Percentiles rank a stretch among this genome's conserved stretches.
Conservation (phyloP, 2,329 filamentous ascomycete genomes). For the Acrocalymma vagum region DNA sequence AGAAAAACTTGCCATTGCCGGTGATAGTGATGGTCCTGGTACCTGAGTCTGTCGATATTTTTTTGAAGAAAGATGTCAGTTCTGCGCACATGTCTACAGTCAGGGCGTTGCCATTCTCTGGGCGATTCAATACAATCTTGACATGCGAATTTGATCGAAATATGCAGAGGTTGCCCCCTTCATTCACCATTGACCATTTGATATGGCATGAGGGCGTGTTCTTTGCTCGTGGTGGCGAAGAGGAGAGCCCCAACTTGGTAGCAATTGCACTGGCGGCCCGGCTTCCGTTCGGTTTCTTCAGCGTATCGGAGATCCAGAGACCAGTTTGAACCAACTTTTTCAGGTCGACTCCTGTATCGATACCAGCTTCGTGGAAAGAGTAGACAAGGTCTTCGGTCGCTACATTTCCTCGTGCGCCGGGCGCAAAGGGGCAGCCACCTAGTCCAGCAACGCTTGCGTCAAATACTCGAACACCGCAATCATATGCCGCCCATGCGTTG, state of each 20-base stretch:
- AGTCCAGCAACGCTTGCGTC: slow-evolving; percentile 36
- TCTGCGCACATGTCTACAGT: slow-evolving; percentile 47
- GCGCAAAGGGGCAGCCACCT: slow-evolving; percentile 38
- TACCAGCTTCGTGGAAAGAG: slow-evolving; percentile 28
- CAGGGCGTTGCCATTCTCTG: slow-evolving; percentile 52
- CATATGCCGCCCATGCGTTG: slow-evolving; percentile 31
- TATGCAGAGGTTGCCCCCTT: slow-evolving; percentile 35
- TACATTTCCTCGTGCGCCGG: slow-evolving; percentile 35
- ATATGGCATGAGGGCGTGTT: neutral
- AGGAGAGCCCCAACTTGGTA: no score
- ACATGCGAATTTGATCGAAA: slow-evolving; percentile 39
- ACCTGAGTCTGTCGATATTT: slow-evolving; percentile 25
- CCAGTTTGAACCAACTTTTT: slow-evolving; percentile 23
- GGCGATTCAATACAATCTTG: slow-evolving; percentile 45
- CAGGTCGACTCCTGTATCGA: slow-evolving; percentile 32
- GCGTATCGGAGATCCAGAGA: slow-evolving; percentile 30
- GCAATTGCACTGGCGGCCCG: slow-evolving; percentile 27
- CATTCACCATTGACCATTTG: slow-evolving; percentile 6
- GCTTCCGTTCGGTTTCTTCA: slow-evolving; percentile 26
- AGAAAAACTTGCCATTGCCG: slow-evolving; percentile 50
- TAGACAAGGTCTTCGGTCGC: slow-evolving; percentile 39
- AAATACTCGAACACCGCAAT: slow-evolving; percentile 31
- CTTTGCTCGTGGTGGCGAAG: no score
- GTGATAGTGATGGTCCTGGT: slow-evolving; percentile 48
- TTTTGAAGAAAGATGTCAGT: slow-evolving; percentile 38